A percentile compares a stretch with the other conserved stretches of the same genome.
These are phyloP conservation scores for Blastosporella zonata DNA, from an alignment of 1,284 basidiomycete genomes.

Conservation along the genomic window DNA sequence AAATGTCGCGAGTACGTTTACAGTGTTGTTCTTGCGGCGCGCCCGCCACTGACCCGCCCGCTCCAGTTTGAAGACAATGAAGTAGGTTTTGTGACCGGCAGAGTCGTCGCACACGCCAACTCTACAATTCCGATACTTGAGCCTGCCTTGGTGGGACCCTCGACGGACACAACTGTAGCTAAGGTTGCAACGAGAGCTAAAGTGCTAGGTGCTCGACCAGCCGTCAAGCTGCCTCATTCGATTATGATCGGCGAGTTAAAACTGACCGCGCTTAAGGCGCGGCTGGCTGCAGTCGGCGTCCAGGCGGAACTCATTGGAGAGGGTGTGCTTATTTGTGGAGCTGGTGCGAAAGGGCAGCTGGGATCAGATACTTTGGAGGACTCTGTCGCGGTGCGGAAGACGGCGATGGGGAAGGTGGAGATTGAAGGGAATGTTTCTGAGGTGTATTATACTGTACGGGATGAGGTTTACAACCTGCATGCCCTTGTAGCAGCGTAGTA, in stretches of 20 bases:
- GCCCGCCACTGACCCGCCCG: slow-evolving; percentile 8
- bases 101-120: slow-evolving; percentile 78
- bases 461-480: slow-evolving; percentile 85
- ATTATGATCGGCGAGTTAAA: slow-evolving; percentile 96
- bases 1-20: slow-evolving; percentile 80
- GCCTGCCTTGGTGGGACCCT: slow-evolving; percentile 38
- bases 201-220: slow-evolving; percentile 59
- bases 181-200: slow-evolving; percentile 32
- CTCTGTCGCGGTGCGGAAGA: slow-evolving; percentile 86
- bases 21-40: not conserved
- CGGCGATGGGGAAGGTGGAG: slow-evolving; percentile 78
- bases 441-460: slow-evolving; percentile 84
- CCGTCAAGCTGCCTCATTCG: slow-evolving; percentile 69
- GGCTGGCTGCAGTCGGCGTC: slow-evolving; percentile 71
- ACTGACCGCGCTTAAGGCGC: slow-evolving; percentile 79
- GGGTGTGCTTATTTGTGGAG: slow-evolving; percentile 91
- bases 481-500: slow-evolving; percentile 74
- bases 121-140: slow-evolving; percentile 74
- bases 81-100: slow-evolving; percentile 87
- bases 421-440: slow-evolving; percentile 87
- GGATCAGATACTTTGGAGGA: slow-evolving; percentile 56
- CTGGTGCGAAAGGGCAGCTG: slow-evolving; percentile 47
- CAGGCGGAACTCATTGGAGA: slow-evolving; percentile 92
- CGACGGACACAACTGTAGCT: slow-evolving; percentile 25
- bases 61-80: slow-evolving; percentile 94